Conservation (phyloP, 768 basidiomycete species). For the Podaxis mareebaensis region DNA sequence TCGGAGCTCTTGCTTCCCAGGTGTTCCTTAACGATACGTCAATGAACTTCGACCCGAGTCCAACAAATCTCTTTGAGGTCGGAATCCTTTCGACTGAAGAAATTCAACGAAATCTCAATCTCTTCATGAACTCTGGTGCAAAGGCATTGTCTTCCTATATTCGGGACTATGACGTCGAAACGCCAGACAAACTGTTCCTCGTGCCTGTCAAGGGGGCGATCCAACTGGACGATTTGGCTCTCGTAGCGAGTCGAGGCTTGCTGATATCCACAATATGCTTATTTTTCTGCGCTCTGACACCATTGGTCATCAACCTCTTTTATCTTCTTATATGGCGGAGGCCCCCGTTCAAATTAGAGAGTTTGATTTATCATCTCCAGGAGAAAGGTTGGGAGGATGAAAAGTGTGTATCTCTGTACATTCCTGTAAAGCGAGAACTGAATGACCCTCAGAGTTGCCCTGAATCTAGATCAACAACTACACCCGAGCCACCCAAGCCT, state of each 20-base stretch:
- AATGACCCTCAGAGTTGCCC: not conserved
- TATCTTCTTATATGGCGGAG: not conserved
- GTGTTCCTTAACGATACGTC: not conserved
- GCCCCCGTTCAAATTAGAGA: not conserved
- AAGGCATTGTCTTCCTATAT: conserved; percentile 1
- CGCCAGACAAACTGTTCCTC: not conserved
- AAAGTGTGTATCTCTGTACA: not conserved
- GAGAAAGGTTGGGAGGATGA: not conserved
- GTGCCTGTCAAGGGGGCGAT: not conserved
- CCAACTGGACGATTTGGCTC: not conserved
- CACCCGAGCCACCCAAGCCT: not conserved
- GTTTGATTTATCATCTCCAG: not conserved
- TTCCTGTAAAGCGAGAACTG: not conserved
- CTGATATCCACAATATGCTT: not conserved
- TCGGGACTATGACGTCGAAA: not conserved
- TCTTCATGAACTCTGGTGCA: not conserved
- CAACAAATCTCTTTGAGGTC: not conserved
- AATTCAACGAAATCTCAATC: conserved; percentile 1
- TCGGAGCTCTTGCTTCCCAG: not conserved
- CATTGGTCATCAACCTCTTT: not conserved
- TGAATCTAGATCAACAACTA: not conserved
- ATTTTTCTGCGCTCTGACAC: not conserved
- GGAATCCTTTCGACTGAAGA: not conserved
- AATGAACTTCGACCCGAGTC: not conserved
- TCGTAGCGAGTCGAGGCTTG: not conserved